phyloP scores from a whole-genome alignment of 1,284 basidiomycete genomes.

The Inonotus hispidus region DNA sequence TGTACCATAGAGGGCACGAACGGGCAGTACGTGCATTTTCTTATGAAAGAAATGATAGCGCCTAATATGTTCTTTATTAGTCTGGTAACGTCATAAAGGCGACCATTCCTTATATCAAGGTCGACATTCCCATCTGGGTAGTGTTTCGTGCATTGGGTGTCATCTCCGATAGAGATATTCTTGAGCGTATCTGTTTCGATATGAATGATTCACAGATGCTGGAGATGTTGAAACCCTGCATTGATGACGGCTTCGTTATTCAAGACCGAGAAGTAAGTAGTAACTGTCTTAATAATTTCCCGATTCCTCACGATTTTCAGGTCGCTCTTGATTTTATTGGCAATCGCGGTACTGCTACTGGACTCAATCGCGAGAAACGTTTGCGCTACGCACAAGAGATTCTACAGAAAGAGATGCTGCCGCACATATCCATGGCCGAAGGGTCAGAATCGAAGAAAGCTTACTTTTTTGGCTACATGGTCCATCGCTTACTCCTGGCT shows the following conservation, averaged over 20 bases:
- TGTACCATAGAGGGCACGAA: constrained; percentile 88
- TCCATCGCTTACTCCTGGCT: constrained; percentile 90
- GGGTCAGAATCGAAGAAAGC: constrained; percentile 98
- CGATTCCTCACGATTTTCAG: constrained; percentile 25
- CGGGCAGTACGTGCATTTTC: constrained; percentile 60
- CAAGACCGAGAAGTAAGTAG: constrained; percentile 84
- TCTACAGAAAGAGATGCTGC: constrained; percentile 97
- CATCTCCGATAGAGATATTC: constrained; percentile 95
- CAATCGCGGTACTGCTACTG: constrained; percentile 93
- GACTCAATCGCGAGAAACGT: constrained; percentile 87
- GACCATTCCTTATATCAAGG: constrained; percentile 96
- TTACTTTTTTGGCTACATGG: constrained; percentile 99
- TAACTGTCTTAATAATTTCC: not conserved
- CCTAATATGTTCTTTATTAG: constrained; percentile 32
- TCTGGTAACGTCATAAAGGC: constrained; percentile 94
- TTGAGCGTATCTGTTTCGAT: constrained; percentile 99
- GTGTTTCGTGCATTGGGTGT: constrained; percentile 98
- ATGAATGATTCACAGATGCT: constrained; percentile 94
- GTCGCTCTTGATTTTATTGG: constrained; percentile 96
- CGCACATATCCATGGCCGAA: constrained; percentile 94
- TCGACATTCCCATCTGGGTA: constrained; percentile 98
- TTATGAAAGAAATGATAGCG: not conserved
- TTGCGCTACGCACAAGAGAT: constrained; percentile 98
- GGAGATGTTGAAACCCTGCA: constrained; percentile 98
- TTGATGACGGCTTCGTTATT: constrained; percentile 98